phyloP scores from a whole-genome alignment of 805 yeast genomes.

The Spathaspora sp. region DNA sequence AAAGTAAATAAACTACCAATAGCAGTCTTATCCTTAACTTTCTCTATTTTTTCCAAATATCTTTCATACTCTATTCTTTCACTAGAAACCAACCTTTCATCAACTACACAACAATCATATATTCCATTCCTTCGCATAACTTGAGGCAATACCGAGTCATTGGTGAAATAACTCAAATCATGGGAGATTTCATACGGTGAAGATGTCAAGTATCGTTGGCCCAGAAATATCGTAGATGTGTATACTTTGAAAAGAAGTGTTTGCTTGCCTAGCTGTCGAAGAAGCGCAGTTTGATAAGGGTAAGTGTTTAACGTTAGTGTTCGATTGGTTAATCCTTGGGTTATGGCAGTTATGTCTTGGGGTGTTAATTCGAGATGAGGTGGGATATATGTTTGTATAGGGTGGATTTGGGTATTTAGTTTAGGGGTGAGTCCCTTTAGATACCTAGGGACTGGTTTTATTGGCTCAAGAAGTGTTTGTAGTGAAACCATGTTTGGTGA shows the following conservation, averaged over 20 bases:
- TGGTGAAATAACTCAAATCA: constrained; percentile 17
- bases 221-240: constrained; percentile 22
- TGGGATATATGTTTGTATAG: constrained; percentile 1
- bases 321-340: constrained; percentile 4
- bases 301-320: not conserved
- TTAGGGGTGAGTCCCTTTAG: not conserved
- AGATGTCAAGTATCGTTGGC: constrained; percentile 24
- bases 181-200: constrained; percentile 24
- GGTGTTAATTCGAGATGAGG: not conserved
- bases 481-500: not conserved
- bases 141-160: constrained; percentile 15
- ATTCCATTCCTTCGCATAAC: constrained; percentile 31
- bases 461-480: not conserved
- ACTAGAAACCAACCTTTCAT: not conserved
- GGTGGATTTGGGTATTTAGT: not conserved
- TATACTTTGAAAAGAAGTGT: not conserved
- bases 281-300: not conserved
- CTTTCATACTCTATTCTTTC: constrained; percentile 7
- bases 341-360: not conserved
- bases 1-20: constrained; percentile 36
- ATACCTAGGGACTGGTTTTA: not conserved
- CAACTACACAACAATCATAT: constrained; percentile 12
- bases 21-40: constrained; percentile 19
- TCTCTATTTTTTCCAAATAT: not conserved
- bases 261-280: not conserved